Conservation (phyloP, 2,329 filamentous ascomycete species). For the Penicillium palitans region DNA sequence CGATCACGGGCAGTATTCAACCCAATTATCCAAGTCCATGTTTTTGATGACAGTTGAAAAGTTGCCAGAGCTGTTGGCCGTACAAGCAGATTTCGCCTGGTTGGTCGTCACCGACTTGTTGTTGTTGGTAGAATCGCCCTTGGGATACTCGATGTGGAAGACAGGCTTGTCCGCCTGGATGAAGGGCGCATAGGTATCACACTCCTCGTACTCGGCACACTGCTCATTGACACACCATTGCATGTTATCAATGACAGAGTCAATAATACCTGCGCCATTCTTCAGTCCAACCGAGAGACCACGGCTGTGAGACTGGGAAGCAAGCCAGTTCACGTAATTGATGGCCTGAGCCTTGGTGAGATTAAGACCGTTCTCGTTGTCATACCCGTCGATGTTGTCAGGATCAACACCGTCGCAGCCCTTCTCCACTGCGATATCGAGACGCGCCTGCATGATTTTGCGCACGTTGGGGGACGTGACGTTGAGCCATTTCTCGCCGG, state of each 20-base stretch:
- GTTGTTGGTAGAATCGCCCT: conserved; percentile 46
- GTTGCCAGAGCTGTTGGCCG: conserved; percentile 45
- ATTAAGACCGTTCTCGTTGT: conserved; percentile 63
- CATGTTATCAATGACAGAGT: conserved; percentile 51
- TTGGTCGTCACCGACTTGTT: conserved; percentile 33
- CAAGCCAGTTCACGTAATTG: conserved; percentile 62
- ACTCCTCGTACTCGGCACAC: conserved; percentile 63
- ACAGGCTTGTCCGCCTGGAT: conserved; percentile 64
- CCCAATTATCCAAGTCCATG: conserved; percentile 64
- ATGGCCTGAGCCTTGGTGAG: conserved; percentile 60
- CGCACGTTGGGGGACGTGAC: conserved; percentile 60
- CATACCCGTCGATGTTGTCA: conserved; percentile 69
- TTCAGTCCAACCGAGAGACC: conserved; percentile 67
- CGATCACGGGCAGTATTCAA: conserved; percentile 52
- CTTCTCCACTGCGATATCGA: conserved; percentile 60
- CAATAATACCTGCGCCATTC: conserved; percentile 64
- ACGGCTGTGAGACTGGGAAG: conserved; percentile 53
- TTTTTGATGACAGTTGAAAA: conserved; percentile 69
- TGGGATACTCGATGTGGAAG: conserved; percentile 71
- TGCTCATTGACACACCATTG: conserved; percentile 71
- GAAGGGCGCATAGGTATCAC: conserved; percentile 59
- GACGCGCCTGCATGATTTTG: conserved; percentile 62
- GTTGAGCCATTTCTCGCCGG: conserved; percentile 67
- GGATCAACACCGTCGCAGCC: conserved; percentile 70
- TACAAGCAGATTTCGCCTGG: conserved; percentile 49